Evolutionary conservation across 192 early-diverging fungal genomes (phyloP), one percentile per base, ranked within the genome.

Genomic region (Powellomyces hirtus): DNA sequence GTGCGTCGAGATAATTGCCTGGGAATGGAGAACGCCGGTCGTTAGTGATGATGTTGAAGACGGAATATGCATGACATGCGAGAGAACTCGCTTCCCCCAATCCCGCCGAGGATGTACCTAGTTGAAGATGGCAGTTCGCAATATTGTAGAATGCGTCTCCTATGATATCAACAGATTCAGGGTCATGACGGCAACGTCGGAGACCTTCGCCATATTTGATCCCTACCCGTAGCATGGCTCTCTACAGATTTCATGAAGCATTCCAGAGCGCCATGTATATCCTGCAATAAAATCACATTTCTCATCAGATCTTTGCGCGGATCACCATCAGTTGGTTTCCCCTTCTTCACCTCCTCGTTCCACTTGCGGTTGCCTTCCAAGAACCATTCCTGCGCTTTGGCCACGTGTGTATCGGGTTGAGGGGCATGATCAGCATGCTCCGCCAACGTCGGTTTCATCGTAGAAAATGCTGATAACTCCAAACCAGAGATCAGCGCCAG

Each of bases 1-100:
- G 62, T 1, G 89, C 87, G 46, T 76, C 73, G 22, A 83, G 77
- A 33, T 79, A 73, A 24, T 86, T 79, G 24, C 85, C 87, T 76
- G 29, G 6, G 33, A 56, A 29, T 20, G 13, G 0, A 30, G 22
- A 20, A 29, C n/a, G n/a, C n/a, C n/a, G n/a, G n/a, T n/a, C n/a
- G n/a, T n/a, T n/a, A n/a, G n/a, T 24, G 13, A 10, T 52, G 51
- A 52, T 13, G 51, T 52, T 27, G 31, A 26, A 20, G 16, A 71
- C 24, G 51, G 10, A 27, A 24, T 24, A 52, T 8, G 10, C 7
- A 53, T 8, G 10, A 7, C 10, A 53, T 8, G 51, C 13, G 16
- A 10, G 10, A 53, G 13, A 27, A 26, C 51, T 27, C 51, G 51
- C 24, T 13, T 8, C 40, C 18, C 10, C 18, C 24, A 8, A n/a